Evolutionary conservation across 495 filamentous ascomycete species (phyloP), one percentile per base, ranked within the genome.

Genomic region (Daldinia childiae): DNA sequence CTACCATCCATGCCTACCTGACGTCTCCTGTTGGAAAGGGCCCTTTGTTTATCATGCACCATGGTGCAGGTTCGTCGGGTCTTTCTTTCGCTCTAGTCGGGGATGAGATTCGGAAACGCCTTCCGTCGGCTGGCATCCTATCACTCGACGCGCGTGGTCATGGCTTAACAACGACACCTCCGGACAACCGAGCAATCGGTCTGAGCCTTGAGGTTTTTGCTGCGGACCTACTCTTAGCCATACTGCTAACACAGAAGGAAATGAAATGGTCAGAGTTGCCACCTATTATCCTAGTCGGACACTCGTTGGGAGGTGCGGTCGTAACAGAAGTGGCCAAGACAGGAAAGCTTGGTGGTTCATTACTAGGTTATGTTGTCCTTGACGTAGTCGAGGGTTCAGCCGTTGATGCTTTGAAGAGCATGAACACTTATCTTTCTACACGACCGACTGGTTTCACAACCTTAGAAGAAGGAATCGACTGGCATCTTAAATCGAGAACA

Each of bases 291-390:
- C 85, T 98, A 0, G 89, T 99, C 4, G 95, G 95, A n/a, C 95
- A 99, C 81, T 95, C 92, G 51, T 85, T 99, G 0, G 95, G 95
- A 32, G 95, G 96, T n/a, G 94, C 95, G 26, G 93, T 99, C 1
- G 91, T 98, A 19, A 95, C 92, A 3, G 88, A 98, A 69, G 85
- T 95, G 26, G 93, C 94, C 1, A 89, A 85, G 72, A 82, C 81
- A 12, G 89, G 88, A 6, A 79, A 82, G 59, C 79, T 97, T 21
- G 92, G 93, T 1, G 78, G 77, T 29, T 83, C 88, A 27, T 74
- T 98, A 5, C 80, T 98, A 14, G 96, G 93, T 14, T 97, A 95
- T 82, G 92, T 89, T 7, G 94, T 99, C 11, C 81, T 99, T 11
- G 95, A 99, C 79, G 93, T 99, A 9, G 95, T 99, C 34, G 95